Conservation (phyloP, 2,329 filamentous ascomycete species). For the Bertia moriformis region DNA sequence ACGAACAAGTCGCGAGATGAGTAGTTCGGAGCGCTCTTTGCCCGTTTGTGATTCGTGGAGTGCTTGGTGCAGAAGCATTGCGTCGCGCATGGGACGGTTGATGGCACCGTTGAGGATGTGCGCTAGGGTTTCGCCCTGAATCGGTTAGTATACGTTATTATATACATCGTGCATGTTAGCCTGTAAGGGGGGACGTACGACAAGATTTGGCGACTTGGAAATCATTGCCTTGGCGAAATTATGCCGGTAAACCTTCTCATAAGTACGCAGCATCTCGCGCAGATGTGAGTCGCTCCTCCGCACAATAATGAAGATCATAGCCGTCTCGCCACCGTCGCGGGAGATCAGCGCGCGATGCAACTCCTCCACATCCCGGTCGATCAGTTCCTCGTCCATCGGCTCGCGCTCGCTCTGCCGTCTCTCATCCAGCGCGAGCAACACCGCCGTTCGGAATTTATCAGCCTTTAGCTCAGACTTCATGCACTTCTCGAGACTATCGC, state of each 20-base stretch:
- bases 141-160: neutral
- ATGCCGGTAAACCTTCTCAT: conserved; percentile 41
- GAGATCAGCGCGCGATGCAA: conserved; percentile 37
- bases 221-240: conserved; percentile 57
- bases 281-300: conserved; percentile 49
- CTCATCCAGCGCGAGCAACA: conserved; percentile 50
- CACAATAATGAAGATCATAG: conserved; percentile 53
- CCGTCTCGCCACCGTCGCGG: conserved; percentile 48
- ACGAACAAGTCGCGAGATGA: conserved; percentile 51
- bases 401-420: conserved; percentile 47
- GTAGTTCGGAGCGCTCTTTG: conserved; percentile 42
- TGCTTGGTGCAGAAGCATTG: conserved; percentile 55
- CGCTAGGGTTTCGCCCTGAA: conserved; percentile 58
- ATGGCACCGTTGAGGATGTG: conserved; percentile 66
- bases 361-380: conserved; percentile 40
- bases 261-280: conserved; percentile 45
- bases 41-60: conserved; percentile 38
- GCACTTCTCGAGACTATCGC: conserved; percentile 45
- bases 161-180: too few species aligned
- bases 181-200: conserved; percentile 40
- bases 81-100: conserved; percentile 58
- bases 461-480: conserved; percentile 59
- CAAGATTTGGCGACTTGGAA: conserved; percentile 51
- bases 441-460: conserved; percentile 57
- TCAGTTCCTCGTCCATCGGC: conserved; percentile 26